Percentiles rank a stretch among this genome's conserved stretches.
Conservation (phyloP, 257 asterid genomes). For the Nicotiana knightiana region DNA sequence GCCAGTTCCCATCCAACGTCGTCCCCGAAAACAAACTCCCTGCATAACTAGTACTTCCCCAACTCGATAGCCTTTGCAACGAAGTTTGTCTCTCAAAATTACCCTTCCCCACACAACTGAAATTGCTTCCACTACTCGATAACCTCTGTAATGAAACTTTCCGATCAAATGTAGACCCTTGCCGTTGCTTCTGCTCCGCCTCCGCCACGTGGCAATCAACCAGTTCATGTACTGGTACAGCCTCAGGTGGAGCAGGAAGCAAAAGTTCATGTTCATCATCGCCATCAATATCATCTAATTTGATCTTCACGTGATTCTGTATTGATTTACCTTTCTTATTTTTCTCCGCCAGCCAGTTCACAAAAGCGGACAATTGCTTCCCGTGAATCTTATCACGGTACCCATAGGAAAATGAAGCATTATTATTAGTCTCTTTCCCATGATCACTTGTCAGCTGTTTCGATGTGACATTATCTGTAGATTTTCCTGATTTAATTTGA, state of each 20-base stretch:
- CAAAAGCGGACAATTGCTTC: conserved; percentile 55
- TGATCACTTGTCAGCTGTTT: background rate
- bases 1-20: conserved; percentile 70
- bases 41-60: conserved; percentile 72
- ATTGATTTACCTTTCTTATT: conserved; percentile 37
- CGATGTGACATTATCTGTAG: background rate
- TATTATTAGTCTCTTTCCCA: background rate
- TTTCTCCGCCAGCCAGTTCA: conserved; percentile 57
- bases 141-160: conserved; percentile 29
- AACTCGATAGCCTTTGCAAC: conserved; percentile 62
- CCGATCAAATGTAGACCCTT: conserved; percentile 7
- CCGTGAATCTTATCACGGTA: conserved; percentile 58
- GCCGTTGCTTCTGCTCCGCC: conserved; percentile 14
- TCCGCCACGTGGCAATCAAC: conserved; percentile 11
- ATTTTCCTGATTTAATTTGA: conserved; percentile 9
- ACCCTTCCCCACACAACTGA: conserved; percentile 31
- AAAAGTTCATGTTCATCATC: conserved; percentile 40
- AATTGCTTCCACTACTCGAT: conserved; percentile 30
- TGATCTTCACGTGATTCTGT: conserved; percentile 42
- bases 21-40: conserved; percentile 77
- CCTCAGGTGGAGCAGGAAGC: conserved; percentile 30
- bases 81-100: conserved; percentile 45
- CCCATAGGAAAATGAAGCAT: background rate
- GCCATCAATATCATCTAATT: conserved; percentile 27
- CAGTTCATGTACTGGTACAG: conserved; percentile 23